phyloP scores from a whole-genome alignment of 345 rosid species.

The Eucalyptus marginata region DNA sequence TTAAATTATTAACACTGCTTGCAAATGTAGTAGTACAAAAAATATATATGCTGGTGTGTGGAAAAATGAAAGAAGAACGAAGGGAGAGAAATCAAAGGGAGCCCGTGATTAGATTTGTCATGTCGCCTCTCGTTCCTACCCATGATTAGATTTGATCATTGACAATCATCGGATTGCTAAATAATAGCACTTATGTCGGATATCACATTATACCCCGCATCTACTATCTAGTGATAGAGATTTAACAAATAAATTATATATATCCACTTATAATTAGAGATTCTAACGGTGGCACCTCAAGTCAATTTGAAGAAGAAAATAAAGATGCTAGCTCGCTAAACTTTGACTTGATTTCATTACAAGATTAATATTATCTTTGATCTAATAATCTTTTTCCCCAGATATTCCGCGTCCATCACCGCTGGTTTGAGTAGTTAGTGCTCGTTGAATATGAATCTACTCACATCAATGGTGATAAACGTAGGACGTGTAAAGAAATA shows the following conservation, averaged over 20 bases:
- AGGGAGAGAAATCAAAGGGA: neutral
- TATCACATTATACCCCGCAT: neutral
- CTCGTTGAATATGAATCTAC: too few species aligned
- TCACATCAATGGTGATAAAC: too few species aligned
- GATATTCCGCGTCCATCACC: too few species aligned
- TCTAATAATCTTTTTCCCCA: too few species aligned
- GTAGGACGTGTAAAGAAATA: too few species aligned
- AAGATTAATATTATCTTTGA: too few species aligned
- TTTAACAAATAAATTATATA: neutral
- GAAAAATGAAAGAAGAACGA: neutral
- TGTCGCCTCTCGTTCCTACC: too few species aligned
- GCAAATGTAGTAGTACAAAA: neutral
- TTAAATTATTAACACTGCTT: too few species aligned
- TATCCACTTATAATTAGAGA: neutral
- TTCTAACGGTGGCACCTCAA: neutral
- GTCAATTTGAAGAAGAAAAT: neutral
- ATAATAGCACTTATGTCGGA: fast-evolving
- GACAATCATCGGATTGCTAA: neutral
- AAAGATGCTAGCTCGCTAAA: neutral
- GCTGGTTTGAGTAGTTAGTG: too few species aligned
- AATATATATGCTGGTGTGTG: fast-evolving
- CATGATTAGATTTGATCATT: too few species aligned
- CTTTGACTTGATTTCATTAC: too few species aligned
- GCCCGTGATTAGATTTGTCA: too few species aligned
- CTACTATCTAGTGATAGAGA: neutral